These are phyloP conservation scores for Penicillium griseofulvum DNA, from an alignment of 2,329 filamentous ascomycete genomes.

Conservation along the genomic window DNA sequence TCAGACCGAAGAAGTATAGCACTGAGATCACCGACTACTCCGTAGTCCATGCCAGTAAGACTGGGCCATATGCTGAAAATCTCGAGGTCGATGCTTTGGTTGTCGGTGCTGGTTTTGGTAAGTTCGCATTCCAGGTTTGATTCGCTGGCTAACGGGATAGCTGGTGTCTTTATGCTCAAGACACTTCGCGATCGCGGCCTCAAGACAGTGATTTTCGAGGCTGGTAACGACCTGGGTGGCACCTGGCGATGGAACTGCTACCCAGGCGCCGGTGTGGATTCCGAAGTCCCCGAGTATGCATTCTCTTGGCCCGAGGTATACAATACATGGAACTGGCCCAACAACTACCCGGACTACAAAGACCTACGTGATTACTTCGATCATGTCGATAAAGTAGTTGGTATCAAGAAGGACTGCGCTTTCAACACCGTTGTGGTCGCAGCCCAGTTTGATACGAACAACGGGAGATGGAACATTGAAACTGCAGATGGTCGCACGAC, in stretches of 20 bases:
- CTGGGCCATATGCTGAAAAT: conserved; percentile 19
- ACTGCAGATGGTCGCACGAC: conserved; percentile 43
- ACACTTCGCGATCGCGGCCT: conserved; percentile 35
- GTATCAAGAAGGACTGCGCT: conserved; percentile 45
- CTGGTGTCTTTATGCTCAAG: conserved; percentile 12
- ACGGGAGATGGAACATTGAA: conserved; percentile 45
- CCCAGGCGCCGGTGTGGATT: conserved; percentile 56
- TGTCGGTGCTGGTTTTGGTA: conserved; percentile 31
- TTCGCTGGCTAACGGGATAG: conserved; percentile 63
- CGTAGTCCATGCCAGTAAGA: not conserved
- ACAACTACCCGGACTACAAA: conserved; percentile 27
- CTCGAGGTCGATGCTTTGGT: conserved; percentile 28
- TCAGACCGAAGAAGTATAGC: conserved; percentile 8
- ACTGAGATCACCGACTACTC: conserved; percentile 14
- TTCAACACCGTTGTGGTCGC: conserved; percentile 47
- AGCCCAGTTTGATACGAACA: conserved; percentile 40
- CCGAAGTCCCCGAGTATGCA: conserved; percentile 54
- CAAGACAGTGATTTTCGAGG: conserved; percentile 53
- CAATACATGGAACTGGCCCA: conserved; percentile 47
- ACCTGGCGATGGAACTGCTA: conserved; percentile 60
- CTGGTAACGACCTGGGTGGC: conserved; percentile 52
- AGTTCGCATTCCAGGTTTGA: not conserved
- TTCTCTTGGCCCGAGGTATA: conserved; percentile 52
- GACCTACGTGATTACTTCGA: conserved; percentile 50
- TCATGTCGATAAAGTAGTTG: conserved; percentile 46